A percentile compares a stretch with the other conserved stretches of the same genome.
phyloP scores from a whole-genome alignment of 2,329 filamentous ascomycete species.

The Ceratocystis albifundus region DNA sequence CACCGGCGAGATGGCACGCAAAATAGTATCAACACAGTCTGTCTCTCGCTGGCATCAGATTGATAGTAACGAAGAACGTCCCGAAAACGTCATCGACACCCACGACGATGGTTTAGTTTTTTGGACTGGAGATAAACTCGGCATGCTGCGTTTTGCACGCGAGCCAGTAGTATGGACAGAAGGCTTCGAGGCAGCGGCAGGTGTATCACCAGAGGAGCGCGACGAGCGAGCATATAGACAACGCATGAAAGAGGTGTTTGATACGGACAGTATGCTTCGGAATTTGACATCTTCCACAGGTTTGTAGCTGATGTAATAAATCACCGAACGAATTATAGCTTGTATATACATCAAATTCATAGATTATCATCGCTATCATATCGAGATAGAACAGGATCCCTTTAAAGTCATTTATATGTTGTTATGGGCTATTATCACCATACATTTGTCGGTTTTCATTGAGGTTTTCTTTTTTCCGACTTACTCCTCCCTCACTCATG shows the following conservation, averaged over 20 bases:
- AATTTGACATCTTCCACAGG: conserved; percentile 1
- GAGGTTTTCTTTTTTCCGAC: no score
- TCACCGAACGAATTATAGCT: not conserved
- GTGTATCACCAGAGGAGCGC: conserved; percentile 36
- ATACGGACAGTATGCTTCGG: conserved; percentile 48
- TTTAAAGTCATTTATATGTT: not conserved
- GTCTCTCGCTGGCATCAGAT: conserved; percentile 25
- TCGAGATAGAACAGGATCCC: not conserved
- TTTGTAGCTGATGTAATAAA: not conserved
- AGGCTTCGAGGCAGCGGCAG: conserved; percentile 40
- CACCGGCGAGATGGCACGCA: conserved; percentile 64
- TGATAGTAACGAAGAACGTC: not conserved
- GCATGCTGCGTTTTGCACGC: conserved; percentile 54
- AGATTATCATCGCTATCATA: not conserved
- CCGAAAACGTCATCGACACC: conserved; percentile 23
- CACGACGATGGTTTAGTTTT: conserved; percentile 62
- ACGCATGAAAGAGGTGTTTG: conserved; percentile 62
- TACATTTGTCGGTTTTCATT: not conserved
- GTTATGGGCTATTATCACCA: not conserved
- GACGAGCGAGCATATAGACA: conserved; percentile 49
- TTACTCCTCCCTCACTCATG: no score
- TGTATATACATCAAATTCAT: not conserved
- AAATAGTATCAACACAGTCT: conserved; percentile 55
- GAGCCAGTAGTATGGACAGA: conserved; percentile 38
- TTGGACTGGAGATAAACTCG: conserved; percentile 80